Percentiles rank a stretch among this genome's conserved stretches.
These are phyloP conservation scores for Claviceps sp. DNA, from an alignment of 2,329 filamentous ascomycete genomes.

Conservation along the genomic window DNA sequence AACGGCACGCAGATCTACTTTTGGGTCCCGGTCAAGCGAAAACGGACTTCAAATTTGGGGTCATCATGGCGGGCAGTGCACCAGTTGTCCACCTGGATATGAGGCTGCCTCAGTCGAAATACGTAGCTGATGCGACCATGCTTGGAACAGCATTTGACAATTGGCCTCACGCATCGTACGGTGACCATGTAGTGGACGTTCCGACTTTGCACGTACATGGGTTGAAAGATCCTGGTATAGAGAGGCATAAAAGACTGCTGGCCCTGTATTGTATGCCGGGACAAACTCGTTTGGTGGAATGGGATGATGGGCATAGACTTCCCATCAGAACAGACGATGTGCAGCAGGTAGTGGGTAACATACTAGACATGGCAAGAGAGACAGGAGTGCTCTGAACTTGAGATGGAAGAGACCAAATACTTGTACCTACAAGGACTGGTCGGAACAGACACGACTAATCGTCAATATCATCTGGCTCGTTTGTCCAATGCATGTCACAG, in stretches of 20 bases:
- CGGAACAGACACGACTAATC: not conserved
- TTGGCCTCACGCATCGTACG: conserved; percentile 35
- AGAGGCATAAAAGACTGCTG: conserved; percentile 34
- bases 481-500: not conserved
- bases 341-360: conserved; percentile 19
- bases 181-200: conserved; percentile 16
- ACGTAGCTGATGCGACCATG: conserved; percentile 13
- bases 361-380: conserved; percentile 14
- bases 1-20: conserved; percentile 24
- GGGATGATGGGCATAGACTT: conserved; percentile 59
- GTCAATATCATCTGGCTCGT: not conserved
- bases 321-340: conserved; percentile 57
- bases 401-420: not conserved
- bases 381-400: conserved; percentile 3
- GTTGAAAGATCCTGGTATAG: conserved; percentile 46
- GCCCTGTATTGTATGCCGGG: conserved; percentile 45
- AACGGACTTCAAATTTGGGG: conserved; percentile 20
- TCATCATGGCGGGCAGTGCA: conserved; percentile 21
- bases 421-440: too few relatives aligned
- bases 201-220: conserved; percentile 30
- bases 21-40: not conserved
- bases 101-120: conserved; percentile 40
- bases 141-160: conserved; percentile 14
- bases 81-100: conserved; percentile 19
- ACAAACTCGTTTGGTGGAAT: conserved; percentile 48